These are phyloP conservation scores for Telopea speciosissima DNA, from an alignment of 177 flowering plant species.

Conservation along the genomic window DNA sequence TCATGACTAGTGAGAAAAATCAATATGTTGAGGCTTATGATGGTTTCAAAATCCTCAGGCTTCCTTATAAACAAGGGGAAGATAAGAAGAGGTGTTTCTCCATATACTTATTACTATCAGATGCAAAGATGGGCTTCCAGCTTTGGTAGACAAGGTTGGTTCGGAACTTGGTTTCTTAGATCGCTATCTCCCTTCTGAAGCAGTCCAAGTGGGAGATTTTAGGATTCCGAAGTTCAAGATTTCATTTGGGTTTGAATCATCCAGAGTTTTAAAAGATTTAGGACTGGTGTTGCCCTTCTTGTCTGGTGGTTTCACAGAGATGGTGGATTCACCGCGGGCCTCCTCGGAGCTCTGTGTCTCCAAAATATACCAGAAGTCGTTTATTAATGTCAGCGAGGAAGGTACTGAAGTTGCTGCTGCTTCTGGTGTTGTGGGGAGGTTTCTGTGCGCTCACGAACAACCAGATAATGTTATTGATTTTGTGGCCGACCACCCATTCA, in stretches of 20 bases:
- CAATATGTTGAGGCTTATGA: conserved; percentile 40
- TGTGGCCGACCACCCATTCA: conserved; percentile 81
- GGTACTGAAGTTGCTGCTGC: conserved; percentile 84
- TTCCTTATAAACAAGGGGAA: conserved; percentile 73
- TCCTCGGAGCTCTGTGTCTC: conserved; percentile 43
- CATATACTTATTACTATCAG: conserved; percentile 78
- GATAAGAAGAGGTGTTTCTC: conserved; percentile 52
- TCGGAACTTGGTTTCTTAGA: conserved; percentile 51
- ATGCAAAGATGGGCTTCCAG: conserved; percentile 61
- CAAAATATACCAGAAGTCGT: conserved; percentile 54
- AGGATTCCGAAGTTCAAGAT: conserved; percentile 59
- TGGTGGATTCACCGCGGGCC: conserved; percentile 47
- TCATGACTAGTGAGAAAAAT: conserved; percentile 78
- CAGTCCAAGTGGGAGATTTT: conserved; percentile 51
- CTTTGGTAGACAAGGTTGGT: conserved; percentile 45
- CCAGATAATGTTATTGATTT: conserved; percentile 30
- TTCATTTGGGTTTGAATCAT: conserved; percentile 54
- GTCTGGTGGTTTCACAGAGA: conserved; percentile 42
- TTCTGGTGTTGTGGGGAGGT: conserved; percentile 29
- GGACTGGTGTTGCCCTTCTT: conserved; percentile 53
- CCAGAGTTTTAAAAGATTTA: conserved; percentile 39
- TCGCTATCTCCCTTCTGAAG: conserved; percentile 30
- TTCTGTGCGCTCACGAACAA: too few relatives aligned
- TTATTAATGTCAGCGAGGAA: conserved; percentile 80
- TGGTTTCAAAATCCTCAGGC: conserved; percentile 69